These are phyloP conservation scores for Paramyrothecium sp. DNA, from an alignment of 2,329 filamentous ascomycete species.

Conservation along the genomic window DNA sequence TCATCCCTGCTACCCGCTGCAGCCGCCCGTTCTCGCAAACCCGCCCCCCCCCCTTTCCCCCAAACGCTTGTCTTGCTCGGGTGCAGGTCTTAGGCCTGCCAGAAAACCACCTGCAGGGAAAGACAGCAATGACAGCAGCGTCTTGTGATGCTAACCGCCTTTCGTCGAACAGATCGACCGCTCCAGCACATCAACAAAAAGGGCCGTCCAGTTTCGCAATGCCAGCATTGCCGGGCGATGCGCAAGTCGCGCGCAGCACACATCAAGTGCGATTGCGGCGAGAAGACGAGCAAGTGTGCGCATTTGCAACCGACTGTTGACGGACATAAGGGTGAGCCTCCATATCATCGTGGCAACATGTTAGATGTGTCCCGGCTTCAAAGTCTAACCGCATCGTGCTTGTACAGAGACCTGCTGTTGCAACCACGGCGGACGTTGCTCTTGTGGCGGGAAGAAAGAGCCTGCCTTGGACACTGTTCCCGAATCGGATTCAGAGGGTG, in stretches of 20 bases:
- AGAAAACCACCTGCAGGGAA: neutral
- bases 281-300: constrained; percentile 75
- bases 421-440: constrained; percentile 67
- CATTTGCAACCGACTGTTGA: constrained; percentile 57
- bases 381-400: constrained; percentile 13
- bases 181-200: constrained; percentile 97
- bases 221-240: constrained; percentile 91
- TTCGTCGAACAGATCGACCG: constrained; percentile 67
- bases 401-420: constrained; percentile 64
- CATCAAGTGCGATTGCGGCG: constrained; percentile 94
- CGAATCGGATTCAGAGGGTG: constrained; percentile 59
- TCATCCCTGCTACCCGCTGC: neutral
- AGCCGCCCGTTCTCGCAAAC: neutral
- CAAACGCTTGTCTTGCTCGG: neutral
- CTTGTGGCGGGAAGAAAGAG: constrained; percentile 64
- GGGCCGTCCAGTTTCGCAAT: constrained; percentile 95
- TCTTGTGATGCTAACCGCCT: constrained; percentile 21
- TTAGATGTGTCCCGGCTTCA: constrained; percentile 7
- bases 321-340: constrained; percentile 56
- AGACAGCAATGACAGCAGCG: constrained; percentile 2
- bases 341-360: constrained; percentile 8
- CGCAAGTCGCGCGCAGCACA: constrained; percentile 95
- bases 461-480: constrained; percentile 59
- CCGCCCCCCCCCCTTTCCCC: no score
- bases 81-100: neutral